Percentiles rank a stretch among this genome's conserved stretches.
Evolutionary conservation across 345 rosid species (phyloP).

Genomic region (Sonneratia alba): DNA sequence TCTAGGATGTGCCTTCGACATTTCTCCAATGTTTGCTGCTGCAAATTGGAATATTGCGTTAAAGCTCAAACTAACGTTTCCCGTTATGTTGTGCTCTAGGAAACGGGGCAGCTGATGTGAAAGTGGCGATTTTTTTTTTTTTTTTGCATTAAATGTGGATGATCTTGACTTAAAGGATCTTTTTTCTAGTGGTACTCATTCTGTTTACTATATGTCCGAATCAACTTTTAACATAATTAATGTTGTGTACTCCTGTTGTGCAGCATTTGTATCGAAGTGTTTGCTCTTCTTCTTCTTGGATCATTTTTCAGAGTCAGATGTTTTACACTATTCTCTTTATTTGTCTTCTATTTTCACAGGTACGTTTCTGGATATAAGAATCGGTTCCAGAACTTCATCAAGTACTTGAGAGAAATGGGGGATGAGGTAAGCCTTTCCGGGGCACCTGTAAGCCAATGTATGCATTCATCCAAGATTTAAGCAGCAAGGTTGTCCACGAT

Average conservation of each 20-base stretch:
- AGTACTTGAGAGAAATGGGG: conserved; percentile 89
- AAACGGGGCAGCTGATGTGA: background rate
- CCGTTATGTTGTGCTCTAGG: background rate
- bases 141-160: background rate
- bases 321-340: background rate
- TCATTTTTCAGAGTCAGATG: background rate
- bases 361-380: conserved; percentile 96
- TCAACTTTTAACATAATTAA: background rate
- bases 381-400: conserved; percentile 95
- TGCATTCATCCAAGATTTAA: background rate
- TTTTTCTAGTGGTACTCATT: background rate
- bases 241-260: background rate
- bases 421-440: conserved; percentile 58
- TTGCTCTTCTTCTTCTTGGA: background rate
- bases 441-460: background rate
- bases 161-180: background rate
- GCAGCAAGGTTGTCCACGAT: background rate
- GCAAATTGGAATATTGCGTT: no score
- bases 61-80: background rate
- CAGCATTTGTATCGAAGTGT: background rate
- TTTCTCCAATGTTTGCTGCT: background rate
- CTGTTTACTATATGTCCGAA: background rate
- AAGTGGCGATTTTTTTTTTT: background rate
- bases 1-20: background rate
- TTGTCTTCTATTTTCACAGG: conserved; percentile 37